phyloP scores from a whole-genome alignment of 768 basidiomycete species.

The Tylopilus sp. region DNA sequence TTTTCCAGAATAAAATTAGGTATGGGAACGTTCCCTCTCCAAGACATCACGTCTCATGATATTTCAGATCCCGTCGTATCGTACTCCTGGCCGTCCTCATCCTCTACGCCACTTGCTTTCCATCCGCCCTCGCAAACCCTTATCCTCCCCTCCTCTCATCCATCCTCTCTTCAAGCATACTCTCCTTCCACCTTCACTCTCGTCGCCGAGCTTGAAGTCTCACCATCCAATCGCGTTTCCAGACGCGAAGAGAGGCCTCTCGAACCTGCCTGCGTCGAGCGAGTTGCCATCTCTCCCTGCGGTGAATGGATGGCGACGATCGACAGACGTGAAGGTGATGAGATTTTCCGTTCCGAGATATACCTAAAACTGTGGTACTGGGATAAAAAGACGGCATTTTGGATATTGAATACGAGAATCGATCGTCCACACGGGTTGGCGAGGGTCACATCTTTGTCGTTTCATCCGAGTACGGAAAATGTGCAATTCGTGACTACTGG shows the following conservation, averaged over 20 bases:
- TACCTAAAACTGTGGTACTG: conserved; percentile 92
- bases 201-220: conserved; percentile 85
- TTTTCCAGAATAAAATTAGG: conserved; percentile 79
- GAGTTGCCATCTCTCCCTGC: conserved; percentile 58
- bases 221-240: conserved; percentile 89
- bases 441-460: conserved; percentile 61
- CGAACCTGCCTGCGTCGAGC: conserved; percentile 74
- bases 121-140: conserved; percentile 73
- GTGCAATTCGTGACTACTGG: conserved; percentile 69
- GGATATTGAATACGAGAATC: conserved; percentile 83
- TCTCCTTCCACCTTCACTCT: conserved; percentile 68
- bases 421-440: conserved; percentile 79
- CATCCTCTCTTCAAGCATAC: conserved; percentile 91
- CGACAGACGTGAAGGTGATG: conserved; percentile 70
- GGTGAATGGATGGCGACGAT: conserved; percentile 92
- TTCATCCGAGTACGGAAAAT: conserved; percentile 50
- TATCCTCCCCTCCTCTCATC: conserved; percentile 89
- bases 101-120: conserved; percentile 63
- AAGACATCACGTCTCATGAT: not conserved
- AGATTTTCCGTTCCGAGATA: conserved; percentile 60
- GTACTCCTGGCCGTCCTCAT: conserved; percentile 35
- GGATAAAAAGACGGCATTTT: conserved; percentile 58
- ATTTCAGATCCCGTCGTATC: conserved; percentile 35
- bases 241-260: conserved; percentile 73
- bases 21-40: conserved; percentile 31